Conservation (phyloP, 2,329 filamentous ascomycete species). For the Alternaria conjuncta region DNA sequence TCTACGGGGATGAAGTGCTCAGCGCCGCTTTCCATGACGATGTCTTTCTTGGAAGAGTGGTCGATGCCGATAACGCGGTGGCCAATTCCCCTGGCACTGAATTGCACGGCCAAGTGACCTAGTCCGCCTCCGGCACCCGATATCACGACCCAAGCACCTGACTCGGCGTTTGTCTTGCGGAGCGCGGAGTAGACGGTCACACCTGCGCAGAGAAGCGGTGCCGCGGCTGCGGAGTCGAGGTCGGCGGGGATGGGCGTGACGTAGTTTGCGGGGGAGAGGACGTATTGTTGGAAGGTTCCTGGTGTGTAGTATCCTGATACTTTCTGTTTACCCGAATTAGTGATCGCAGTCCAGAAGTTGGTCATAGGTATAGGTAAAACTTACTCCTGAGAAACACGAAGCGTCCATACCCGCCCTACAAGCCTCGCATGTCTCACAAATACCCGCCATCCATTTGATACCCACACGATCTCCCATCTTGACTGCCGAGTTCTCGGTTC, state of each 20-base stretch:
- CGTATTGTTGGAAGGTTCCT: conserved; percentile 77
- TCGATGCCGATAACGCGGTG: conserved; percentile 71
- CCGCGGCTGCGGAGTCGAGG: conserved; percentile 65
- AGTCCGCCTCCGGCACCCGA: conserved; percentile 65
- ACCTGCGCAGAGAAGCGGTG: conserved; percentile 70
- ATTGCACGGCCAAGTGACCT: conserved; percentile 69
- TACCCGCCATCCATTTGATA: conserved; percentile 70
- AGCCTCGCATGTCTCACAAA: conserved; percentile 55
- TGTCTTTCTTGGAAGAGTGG: conserved; percentile 67
- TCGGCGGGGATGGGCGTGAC: conserved; percentile 72
- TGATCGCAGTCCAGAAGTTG: not conserved
- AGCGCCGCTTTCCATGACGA: conserved; percentile 66
- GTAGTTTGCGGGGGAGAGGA: conserved; percentile 68
- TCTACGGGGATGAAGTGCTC: conserved; percentile 71
- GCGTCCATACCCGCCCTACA: conserved; percentile 55
- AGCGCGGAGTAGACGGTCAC: conserved; percentile 72
- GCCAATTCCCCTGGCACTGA: conserved; percentile 66
- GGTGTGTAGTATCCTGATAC: conserved; percentile 72
- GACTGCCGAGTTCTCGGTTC: conserved; percentile 61
- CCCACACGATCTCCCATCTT: conserved; percentile 73
- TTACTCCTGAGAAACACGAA: conserved; percentile 40
- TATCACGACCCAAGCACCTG: conserved; percentile 67
- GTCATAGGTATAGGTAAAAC: conserved; percentile 1
- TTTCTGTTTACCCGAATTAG: conserved; percentile 31
- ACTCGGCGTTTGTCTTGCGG: conserved; percentile 64